Base-by-base conservation (phyloP, 1,139 yeast species). In the Yamadazyma atmosphaerica region DNA sequence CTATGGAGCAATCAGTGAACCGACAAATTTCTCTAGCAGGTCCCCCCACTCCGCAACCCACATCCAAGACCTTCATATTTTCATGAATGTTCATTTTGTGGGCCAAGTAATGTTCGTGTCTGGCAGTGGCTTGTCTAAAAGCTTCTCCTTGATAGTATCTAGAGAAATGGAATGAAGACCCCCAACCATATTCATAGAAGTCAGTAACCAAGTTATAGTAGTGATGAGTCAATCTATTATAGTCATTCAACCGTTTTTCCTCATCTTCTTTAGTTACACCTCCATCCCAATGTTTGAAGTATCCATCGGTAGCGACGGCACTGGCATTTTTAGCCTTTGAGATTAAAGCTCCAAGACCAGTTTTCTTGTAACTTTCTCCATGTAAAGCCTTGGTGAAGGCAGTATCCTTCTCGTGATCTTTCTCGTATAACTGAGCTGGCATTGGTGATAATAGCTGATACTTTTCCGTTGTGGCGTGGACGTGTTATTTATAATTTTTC, bases 41-140 rank as follows among this genome's bases (percentile, higher is more conserved):
- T 31, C 98, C 98, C 60, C 98, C 98, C 54, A 92, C 96, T 75
- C 98, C 98, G 72, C 98, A 94, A 37, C 98, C 98, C 43, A 92
- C 98, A 63, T 94, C 98, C 56, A 92, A 78, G 19, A 94, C 98
- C 58, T 81, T 81, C 89, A 86, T 86, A 53, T 79, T 77, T 55
- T 83, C 86, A 55, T 74, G 63, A 55, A 92, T 70, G 46, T 84
- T 85, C 80, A 90, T 90, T 72, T 86, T 84, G 64, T 76, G 72
- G 28, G 98, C 98, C 55, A 92, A 73, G 67, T 79, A 92, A 68
- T 92, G 98, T 71, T 92, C 98, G 66, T 92, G 98, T 72, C 98
- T 81, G 36, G 98, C 98, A 52, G 88, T 81, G 33, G 98, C 96
- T 67, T 92, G 98, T 58, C 81, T 73, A 72, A 92, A 92, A 28